Base-by-base conservation (phyloP, 768 basidiomycete species). In the Cystobasidium tubakii region DNA sequence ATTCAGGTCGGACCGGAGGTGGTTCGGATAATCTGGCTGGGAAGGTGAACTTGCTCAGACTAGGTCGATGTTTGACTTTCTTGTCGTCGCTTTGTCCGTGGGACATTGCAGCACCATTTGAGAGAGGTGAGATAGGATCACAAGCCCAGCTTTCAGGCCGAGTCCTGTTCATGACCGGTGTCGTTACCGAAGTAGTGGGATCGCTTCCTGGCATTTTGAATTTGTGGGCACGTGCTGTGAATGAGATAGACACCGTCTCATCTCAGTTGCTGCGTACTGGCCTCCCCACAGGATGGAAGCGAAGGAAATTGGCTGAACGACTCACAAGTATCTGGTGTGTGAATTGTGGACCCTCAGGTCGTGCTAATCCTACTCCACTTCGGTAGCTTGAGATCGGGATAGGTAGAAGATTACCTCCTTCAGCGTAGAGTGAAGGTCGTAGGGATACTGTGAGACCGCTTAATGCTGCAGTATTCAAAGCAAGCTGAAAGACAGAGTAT, bases 61-160 rank as follows among this genome's bases (percentile, higher is more conserved):
- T 60, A 17, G 57, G 57, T 60, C 57, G 57, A 60, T 60, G 57
- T 21, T 60, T 34, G 33, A 27, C 29, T 27, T 60, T 60, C 33
- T 34, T 60, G 23, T 60, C 33, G 15, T 39, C 39, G 39, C 7
- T 39, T 60, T 17, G 46, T 9, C 15, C 12, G 21, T 9, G 21
- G 15, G 46, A 12, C 3, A 21, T 3, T 50, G 21, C 4, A 3
- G 21, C 15, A 15, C n/a, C 15, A 3, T n/a, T 6, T 9, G 46
- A 50, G 21, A 6, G n/a, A 50, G 46, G 46, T 17, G 46, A 50
- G 21, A 50, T 50, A 4, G 46, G 46, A n/a, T 50, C 46, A n/a
- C 46, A 50, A 50, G 46, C 46, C 46, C 46, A 50, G 46, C 46
- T 50, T 50, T 50, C 46, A 50, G 46, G 46, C n/a, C 46, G 46